Percentiles rank a stretch among this genome's conserved stretches.
phyloP scores from a whole-genome alignment of 139 green algal genomes.

The Coccomyxa sp. region DNA sequence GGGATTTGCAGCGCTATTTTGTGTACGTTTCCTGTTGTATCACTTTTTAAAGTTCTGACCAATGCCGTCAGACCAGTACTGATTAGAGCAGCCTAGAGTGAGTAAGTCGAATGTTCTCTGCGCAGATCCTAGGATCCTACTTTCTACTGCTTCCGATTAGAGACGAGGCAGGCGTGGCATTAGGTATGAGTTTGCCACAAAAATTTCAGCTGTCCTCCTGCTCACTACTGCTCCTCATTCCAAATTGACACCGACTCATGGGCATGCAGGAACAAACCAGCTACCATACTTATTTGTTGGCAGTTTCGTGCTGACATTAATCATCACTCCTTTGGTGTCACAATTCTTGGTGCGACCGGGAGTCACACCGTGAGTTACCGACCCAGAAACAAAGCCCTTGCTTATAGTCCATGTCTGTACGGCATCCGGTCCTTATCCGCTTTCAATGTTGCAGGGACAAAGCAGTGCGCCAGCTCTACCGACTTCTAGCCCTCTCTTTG shows the following conservation, averaged over 20 bases:
- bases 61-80: too few species aligned
- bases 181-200: constrained; percentile 22
- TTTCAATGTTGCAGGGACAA: constrained; percentile 20
- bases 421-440: background rate
- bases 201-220: background rate
- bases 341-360: constrained; percentile 21
- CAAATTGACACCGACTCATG: background rate
- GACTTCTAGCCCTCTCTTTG: constrained; percentile 37
- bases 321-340: constrained; percentile 27
- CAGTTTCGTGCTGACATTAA: constrained; percentile 27
- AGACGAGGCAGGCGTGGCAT: constrained; percentile 62
- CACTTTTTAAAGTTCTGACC: too few species aligned
- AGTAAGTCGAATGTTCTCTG: too few species aligned
- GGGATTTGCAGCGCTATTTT: constrained; percentile 5
- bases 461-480: constrained; percentile 47
- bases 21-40: background rate
- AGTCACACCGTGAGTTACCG: background rate
- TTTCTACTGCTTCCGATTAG: constrained; percentile 69
- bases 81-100: too few species aligned
- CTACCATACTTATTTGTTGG: constrained; percentile 35
- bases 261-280: constrained; percentile 25
- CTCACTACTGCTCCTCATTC: background rate
- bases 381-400: background rate
- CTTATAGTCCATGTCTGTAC: background rate
- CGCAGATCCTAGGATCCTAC: constrained; percentile 55